Evolutionary conservation across 1,139 yeast genomes (phyloP), one percentile per base, ranked within the genome.

Genomic region (Keqinozyma sinolaborantium): DNA sequence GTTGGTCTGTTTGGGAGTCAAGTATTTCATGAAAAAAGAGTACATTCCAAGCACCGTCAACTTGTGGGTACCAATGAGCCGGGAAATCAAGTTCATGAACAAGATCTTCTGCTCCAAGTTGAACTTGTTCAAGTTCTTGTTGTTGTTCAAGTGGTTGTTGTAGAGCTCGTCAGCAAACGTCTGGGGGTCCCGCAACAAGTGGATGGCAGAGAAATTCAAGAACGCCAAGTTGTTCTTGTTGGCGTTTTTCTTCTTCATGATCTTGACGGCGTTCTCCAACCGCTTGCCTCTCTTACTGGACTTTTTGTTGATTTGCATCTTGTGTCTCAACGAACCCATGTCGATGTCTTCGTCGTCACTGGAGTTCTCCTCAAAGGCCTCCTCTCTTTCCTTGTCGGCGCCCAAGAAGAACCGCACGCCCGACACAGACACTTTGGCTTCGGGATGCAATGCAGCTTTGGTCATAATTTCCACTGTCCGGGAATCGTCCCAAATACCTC

Each of bases 401-500:
- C 96, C 97, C 35, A 92, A 64, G 60, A 92, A 92, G 60, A 92
- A 92, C 49, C 79, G 70, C 23, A 87, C 94, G 36, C 97, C 98
- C 2, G 97, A 85, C 37, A 83, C 67, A 9, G 95, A 85, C 32
- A 92, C 95, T 60, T 92, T 92, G 10, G 79, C 73, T 47, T 90
- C 95, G 8, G 84, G 79, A 52, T 88, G 96, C 38, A 85, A 60
- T 2, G 97, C 88, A 1, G 97, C 97, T 50, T 87, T 95, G 2
- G 95, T 83, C 97, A 94, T 90, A 49, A 92, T 79, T 58, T 92
- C 98, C 15, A 92, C 95, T 0, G 97, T 83, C 47, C 97, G 71
- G 1, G 95, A 76, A 58, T 92, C 99, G 56, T 88, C 97, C 99
- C 99, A 92, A 39, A 92, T 83, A 51, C 95, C 95, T 53, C 97